Conservation (phyloP, 78 protist species). For the Guillardia theta region DNA sequence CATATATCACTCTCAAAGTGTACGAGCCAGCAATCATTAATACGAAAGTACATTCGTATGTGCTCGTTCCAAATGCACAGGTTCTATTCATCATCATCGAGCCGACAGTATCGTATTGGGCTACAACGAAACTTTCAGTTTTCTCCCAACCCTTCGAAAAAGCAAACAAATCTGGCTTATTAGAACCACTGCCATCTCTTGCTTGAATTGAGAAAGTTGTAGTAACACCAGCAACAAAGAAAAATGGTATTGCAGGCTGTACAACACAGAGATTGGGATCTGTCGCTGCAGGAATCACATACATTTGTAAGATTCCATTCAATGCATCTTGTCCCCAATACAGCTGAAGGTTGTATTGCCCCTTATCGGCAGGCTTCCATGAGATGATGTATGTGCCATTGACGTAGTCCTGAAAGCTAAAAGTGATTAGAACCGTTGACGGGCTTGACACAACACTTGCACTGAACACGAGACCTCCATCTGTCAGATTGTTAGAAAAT, state of each 20-base stretch:
- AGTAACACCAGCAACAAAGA: background rate
- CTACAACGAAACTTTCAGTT: background rate
- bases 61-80: background rate
- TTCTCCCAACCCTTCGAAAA: background rate
- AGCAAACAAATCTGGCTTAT: background rate
- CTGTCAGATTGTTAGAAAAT: too few species aligned
- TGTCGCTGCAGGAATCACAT: background rate
- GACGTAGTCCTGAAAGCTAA: background rate
- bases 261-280: background rate
- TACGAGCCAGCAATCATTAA: too few species aligned
- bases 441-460: too few species aligned
- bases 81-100: background rate
- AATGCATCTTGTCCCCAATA: background rate
- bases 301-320: background rate
- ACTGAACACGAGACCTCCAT: too few species aligned
- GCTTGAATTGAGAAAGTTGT: background rate
- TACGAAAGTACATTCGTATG: too few species aligned
- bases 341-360: background rate
- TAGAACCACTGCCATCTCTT: background rate
- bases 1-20: too few species aligned
- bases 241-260: background rate
- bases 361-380: background rate
- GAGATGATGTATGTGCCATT: background rate
- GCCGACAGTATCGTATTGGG: background rate
- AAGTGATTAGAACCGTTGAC: too few species aligned